Conservation (phyloP, 1,139 yeast genomes). For the Nakaseomyces glabratus region DNA sequence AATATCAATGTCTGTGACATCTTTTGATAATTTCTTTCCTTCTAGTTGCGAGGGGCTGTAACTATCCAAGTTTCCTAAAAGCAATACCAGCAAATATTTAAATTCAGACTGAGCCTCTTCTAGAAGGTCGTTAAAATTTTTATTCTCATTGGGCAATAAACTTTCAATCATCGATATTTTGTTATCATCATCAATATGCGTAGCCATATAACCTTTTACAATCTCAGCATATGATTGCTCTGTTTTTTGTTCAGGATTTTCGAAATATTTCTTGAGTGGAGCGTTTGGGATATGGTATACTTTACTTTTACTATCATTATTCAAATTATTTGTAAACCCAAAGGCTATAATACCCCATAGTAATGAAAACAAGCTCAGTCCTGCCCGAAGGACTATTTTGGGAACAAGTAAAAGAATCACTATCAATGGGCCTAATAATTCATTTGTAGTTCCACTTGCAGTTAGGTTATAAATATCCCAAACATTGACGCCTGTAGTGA, state of each 20-base stretch:
- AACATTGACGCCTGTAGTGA: conserved; percentile 7
- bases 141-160: neutral
- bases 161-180: neutral
- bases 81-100: conserved; percentile 2
- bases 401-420: conserved; percentile 25
- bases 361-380: conserved; percentile 16
- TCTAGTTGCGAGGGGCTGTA: conserved; percentile 1
- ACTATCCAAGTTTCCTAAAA: conserved; percentile 4
- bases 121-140: neutral
- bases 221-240: neutral
- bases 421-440: conserved; percentile 13
- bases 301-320: conserved; percentile 9
- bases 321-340: conserved; percentile 13
- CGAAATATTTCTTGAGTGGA: neutral
- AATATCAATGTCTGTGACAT: conserved; percentile 12
- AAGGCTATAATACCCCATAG: conserved; percentile 20
- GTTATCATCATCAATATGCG: neutral
- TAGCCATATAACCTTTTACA: conserved; percentile 3
- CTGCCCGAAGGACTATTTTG: conserved; percentile 18
- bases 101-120: conserved; percentile 6
- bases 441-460: conserved; percentile 2
- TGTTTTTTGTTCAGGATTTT: neutral
- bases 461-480: conserved; percentile 4
- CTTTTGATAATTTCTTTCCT: conserved; percentile 6
- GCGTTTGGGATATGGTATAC: conserved; percentile 16